Base-by-base conservation (phyloP, 345 rosid species). In the Hibiscus mutabilis region DNA sequence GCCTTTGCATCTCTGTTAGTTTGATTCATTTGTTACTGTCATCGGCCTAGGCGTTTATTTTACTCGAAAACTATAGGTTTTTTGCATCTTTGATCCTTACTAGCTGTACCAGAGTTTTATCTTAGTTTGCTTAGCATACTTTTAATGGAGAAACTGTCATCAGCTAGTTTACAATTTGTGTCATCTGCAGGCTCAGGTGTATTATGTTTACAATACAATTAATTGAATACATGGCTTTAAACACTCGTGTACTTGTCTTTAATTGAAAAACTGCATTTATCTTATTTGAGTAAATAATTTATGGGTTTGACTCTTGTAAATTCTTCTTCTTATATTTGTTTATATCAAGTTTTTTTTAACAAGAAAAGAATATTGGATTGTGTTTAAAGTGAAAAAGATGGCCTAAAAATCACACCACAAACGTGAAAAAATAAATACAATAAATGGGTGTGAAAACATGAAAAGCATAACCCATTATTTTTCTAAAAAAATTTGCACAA, bases 121-220 rank as follows among this genome's bases (percentile, higher is more conserved):
- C 70, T 5, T n/a, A 66, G 58, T 16, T 66, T 66, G 42, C 9
- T 66, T 66, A 27, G 16, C 58, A 46, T 15, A 46, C 22, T 19
- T 25, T 49, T n/a, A 49, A 16, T 27, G 16, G 53, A 67, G 42
- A 49, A 67, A n/a, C 10, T 8, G 0, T 49, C 11, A 16, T 9
- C 33, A 47, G 70, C 15, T 47, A 66, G 57, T 15, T 8, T 4
- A 66, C 7, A 25, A 47, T 35, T 46, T 66, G 33, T 57, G 57
- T 25, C 58, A 27, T 66, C 70, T 67, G 57, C 59, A 49, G 70
- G 24, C 58, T 55, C 42, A 49, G 59, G 16, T 67, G 42, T 49
- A 67, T 67, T 27, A 49, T 18, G 22, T 67, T 67, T 66, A 19
- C 58, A 8, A 15, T 66, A 16, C 40, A 47, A 10, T 66, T 66